Percentiles rank a stretch among this genome's conserved stretches.
Evolutionary conservation across 495 filamentous ascomycete species (phyloP).

Genomic region (Cercophora newfieldiana): DNA sequence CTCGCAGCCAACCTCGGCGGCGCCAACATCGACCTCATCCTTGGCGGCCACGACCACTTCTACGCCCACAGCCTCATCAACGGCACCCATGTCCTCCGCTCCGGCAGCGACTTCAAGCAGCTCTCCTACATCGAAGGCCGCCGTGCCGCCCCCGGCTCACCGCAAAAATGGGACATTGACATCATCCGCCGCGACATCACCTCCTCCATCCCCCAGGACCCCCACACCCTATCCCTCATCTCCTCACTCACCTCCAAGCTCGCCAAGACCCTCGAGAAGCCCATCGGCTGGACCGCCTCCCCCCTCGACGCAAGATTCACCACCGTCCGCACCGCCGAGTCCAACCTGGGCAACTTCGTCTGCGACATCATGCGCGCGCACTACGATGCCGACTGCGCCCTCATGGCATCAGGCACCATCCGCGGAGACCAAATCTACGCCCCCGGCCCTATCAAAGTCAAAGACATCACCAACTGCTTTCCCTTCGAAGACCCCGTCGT

Average conservation of each 20-base stretch:
- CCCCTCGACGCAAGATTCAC: conserved; percentile 84
- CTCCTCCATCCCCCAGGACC: conserved; percentile 63
- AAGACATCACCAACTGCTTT: conserved; percentile 79
- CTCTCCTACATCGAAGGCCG: conserved; percentile 81
- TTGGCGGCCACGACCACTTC: conserved; percentile 90
- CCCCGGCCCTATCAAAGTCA: conserved; percentile 70
- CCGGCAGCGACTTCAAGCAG: conserved; percentile 87
- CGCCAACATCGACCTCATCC: conserved; percentile 70
- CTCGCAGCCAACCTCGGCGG: conserved; percentile 68
- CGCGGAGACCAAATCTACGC: conserved; percentile 87
- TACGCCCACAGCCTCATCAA: conserved; percentile 79
- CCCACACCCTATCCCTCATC: conserved; percentile 56
- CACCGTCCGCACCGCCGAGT: conserved; percentile 73
- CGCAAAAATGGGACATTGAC: conserved; percentile 66
- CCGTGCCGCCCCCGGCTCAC: conserved; percentile 41
- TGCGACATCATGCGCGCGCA: conserved; percentile 87
- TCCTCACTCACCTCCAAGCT: conserved; percentile 68
- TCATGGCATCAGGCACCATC: conserved; percentile 89
- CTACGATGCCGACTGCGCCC: conserved; percentile 72
- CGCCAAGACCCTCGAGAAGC: conserved; percentile 73
- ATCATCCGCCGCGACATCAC: conserved; percentile 74
- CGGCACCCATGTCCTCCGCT: conserved; percentile 75
- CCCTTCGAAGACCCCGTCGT: conserved; percentile 92
- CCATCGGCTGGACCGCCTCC: conserved; percentile 75
- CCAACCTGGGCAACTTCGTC: conserved; percentile 85